Percentiles rank a stretch among this genome's conserved stretches.
phyloP scores from a whole-genome alignment of 2,329 filamentous ascomycete genomes.

The Neonectria faginata region DNA sequence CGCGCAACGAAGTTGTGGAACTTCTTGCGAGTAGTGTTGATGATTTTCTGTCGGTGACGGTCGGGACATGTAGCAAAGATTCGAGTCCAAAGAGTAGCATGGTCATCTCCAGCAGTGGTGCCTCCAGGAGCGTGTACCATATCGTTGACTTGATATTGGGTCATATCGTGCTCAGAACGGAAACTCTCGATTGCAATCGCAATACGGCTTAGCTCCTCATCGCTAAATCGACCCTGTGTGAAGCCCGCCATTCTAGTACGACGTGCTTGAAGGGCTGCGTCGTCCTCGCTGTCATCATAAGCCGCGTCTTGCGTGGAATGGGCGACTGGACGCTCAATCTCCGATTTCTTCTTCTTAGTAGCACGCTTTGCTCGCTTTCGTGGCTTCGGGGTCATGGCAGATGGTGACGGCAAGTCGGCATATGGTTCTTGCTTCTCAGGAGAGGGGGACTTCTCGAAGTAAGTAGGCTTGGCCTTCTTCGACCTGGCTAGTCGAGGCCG shows the following conservation, averaged over 20 bases:
- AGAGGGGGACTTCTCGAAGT: constrained; percentile 52
- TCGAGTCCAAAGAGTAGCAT: constrained; percentile 62
- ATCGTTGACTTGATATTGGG: constrained; percentile 61
- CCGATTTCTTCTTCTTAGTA: constrained; percentile 42
- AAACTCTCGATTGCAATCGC: constrained; percentile 58
- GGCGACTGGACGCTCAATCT: constrained; percentile 33
- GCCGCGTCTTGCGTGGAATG: constrained; percentile 41
- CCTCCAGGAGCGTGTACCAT: constrained; percentile 53
- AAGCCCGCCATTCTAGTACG: constrained; percentile 45
- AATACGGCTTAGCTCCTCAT: constrained; percentile 57
- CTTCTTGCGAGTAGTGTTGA: constrained; percentile 68
- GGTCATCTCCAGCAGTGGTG: constrained; percentile 50
- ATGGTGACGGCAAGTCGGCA: constrained; percentile 49
- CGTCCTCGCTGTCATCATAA: constrained; percentile 36
- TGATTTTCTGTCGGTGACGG: constrained; percentile 64
- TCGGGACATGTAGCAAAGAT: constrained; percentile 62
- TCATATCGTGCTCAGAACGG: constrained; percentile 56
- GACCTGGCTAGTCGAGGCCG: constrained; percentile 52
- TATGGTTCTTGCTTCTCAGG: constrained; percentile 35
- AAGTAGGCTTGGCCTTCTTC: constrained; percentile 64
- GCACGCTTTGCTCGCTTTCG: constrained; percentile 47
- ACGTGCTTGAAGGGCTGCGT: constrained; percentile 29
- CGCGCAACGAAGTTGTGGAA: constrained; percentile 74
- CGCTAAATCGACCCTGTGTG: constrained; percentile 57
- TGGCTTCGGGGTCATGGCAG: constrained; percentile 48